Conservation (phyloP, 1,284 basidiomycete genomes). For the Lignosus rhinocerotis region DNA sequence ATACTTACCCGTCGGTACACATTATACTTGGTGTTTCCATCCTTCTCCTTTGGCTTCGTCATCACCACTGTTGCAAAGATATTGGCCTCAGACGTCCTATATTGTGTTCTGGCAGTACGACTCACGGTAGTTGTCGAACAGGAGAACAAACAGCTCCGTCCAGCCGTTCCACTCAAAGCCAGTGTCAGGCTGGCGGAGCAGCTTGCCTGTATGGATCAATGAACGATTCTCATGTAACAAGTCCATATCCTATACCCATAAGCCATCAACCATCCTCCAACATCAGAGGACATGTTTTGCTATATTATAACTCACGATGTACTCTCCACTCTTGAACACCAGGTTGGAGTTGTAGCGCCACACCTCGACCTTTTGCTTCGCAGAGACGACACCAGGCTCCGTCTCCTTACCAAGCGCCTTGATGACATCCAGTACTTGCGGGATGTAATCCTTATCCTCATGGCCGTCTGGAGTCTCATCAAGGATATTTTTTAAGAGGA, state of each 20-base stretch:
- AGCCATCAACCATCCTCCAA: neutral
- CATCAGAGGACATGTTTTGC: neutral
- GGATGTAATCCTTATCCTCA: constrained; percentile 78
- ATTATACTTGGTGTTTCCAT: constrained; percentile 72
- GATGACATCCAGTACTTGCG: constrained; percentile 84
- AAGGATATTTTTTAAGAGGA: constrained; percentile 80
- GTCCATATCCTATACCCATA: constrained; percentile 74
- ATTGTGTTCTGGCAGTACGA: neutral
- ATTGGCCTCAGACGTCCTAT: neutral
- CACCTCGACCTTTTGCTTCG: constrained; percentile 84
- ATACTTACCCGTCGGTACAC: constrained; percentile 74
- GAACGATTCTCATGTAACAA: constrained; percentile 81
- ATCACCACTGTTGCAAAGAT: constrained; percentile 68
- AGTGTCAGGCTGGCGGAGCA: constrained; percentile 85
- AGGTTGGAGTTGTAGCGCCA: constrained; percentile 83
- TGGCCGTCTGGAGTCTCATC: constrained; percentile 73
- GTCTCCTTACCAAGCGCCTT: constrained; percentile 82
- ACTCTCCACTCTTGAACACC: constrained; percentile 77
- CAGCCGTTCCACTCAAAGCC: constrained; percentile 79
- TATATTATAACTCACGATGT: constrained; percentile 57
- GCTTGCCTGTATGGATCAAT: constrained; percentile 79
- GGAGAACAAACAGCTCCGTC: constrained; percentile 83
- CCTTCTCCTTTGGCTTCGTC: constrained; percentile 79
- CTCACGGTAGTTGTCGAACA: constrained; percentile 93
- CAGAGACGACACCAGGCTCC: constrained; percentile 79